Base-by-base conservation (phyloP, 2,329 filamentous ascomycete species). In the Neopestalotiopsis sp. region DNA sequence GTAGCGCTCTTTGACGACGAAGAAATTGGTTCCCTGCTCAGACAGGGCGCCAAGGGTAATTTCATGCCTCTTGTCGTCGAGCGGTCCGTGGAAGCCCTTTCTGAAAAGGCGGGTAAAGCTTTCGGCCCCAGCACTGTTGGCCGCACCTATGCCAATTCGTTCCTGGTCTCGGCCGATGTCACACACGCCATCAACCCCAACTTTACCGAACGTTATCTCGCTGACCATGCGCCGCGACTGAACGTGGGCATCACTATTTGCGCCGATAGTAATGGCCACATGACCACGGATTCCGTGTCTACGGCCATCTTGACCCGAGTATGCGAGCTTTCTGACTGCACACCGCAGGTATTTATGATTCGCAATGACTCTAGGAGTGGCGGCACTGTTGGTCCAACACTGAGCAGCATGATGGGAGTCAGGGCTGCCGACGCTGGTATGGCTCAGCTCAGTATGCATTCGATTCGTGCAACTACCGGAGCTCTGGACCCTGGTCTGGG, bases 1-100 rank as follows among this genome's bases (percentile, higher is more conserved):
- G 93, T 96, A 45, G 94, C 92, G n/a, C 91, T 98, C 75, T 98
- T 98, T 77, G 96, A 98, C 78, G 93, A 98, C 76, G 96, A 99
- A 81, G 96, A 99, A 81, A 97, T 99, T 70, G 96, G 96, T 70
- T 97, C 93, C 32, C 86, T 94, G 9, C 89, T 98, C 65, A 92
- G 95, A 68, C 95, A 98, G 82, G 96, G 96, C 70, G 96, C 96
- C 5, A 88, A 89, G 66, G 91, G 93, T 68, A 98, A 98, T 84
- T 97, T 98, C 84, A 87, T 98, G 68, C 92, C 94, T 56, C 86
- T 88, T 49, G 88, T 92, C 30, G 88, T 98, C 69, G 93, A 97
- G 82, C 92, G 95, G 70, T 90, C 94, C 68, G 88, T 94, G 67
- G 94, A 97, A 79, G 85, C 84, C 3, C 81, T 90, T 65, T 74